These are phyloP conservation scores for Knoxia roxburghii DNA, from an alignment of 257 asterid species.

Conservation along the genomic window DNA sequence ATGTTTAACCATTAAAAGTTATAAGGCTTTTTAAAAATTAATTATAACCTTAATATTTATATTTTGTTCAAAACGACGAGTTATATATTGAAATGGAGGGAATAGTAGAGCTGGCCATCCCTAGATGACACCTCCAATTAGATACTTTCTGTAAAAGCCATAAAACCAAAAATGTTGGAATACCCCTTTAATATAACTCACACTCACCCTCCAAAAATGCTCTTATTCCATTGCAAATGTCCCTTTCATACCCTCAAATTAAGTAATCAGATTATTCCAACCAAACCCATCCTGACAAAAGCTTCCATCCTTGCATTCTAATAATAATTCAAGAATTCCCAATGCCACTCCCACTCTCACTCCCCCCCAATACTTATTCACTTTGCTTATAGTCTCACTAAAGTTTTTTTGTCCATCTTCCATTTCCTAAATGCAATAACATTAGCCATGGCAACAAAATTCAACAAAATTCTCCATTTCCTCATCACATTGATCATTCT, in stretches of 20 bases:
- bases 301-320: conserved; percentile 4
- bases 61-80: too few species aligned
- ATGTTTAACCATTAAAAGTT: too few species aligned
- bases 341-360: not conserved
- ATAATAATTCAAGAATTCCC: too few species aligned
- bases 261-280: conserved; percentile 15
- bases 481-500: conserved; percentile 9
- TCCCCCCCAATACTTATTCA: not conserved
- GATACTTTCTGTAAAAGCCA: not conserved
- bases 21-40: too few species aligned
- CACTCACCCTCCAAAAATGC: not conserved
- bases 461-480: not conserved
- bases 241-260: conserved; percentile 18
- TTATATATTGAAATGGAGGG: too few species aligned
- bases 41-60: too few species aligned
- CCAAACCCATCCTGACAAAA: conserved; percentile 14
- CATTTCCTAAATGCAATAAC: not conserved
- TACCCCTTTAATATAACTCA: not conserved
- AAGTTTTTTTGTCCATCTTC: not conserved
- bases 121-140: not conserved
- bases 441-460: conserved; percentile 22
- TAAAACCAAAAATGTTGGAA: not conserved
- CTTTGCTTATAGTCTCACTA: not conserved
- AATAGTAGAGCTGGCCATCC: not conserved
- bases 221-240: not conserved